Evolutionary conservation across 2,329 filamentous ascomycete genomes (phyloP), one percentile per base, ranked within the genome.

Genomic region (Epichloe gansuensis): DNA sequence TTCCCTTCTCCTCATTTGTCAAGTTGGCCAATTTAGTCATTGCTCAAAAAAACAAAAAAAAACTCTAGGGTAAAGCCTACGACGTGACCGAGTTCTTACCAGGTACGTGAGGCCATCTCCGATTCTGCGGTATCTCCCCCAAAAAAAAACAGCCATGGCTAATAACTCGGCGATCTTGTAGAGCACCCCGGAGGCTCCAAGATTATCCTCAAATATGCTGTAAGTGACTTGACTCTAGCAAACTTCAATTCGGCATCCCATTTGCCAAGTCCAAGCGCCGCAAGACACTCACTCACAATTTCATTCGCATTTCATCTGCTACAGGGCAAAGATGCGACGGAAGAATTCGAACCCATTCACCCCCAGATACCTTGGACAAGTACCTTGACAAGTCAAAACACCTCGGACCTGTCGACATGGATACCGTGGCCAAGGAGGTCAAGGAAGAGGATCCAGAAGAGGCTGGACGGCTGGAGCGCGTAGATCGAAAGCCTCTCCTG

Each of bases 191-290:
- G 91, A 56, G 91, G 88, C 39, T 78, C 83, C 59, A 93, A 91
- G 65, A 94, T 97, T 67, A 97, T 98, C 63, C 79, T 98, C 58
- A 95, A 95, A 73, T 95, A 96, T 71, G 91, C 91, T 34, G 78
- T 80, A 65, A 57, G 75, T 57, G 7, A 12, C 43, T 5, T 8
- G 13, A 28, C 23, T 23, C 23, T 44, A 9, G 21, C 23, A 0
- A 44, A 12, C 13, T 13, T 21, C 9, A 44, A 23, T 13, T 43
- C 21, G 42, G 42, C 39, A 23, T 23, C 23, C 23, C 3, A 23
- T 23, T 23, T 23, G 23, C 23, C 23, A 23, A 23, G 3, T 4
- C 23, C 23, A 23, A 23, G 23, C 23, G 23, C 23, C 23, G 23
- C 28, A 11, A 31, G 28, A 4, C 28, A 11, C 28, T 31, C 28